These are phyloP conservation scores for Blastocystis sp. DNA, from an alignment of 352 stramenopile genomes.

Conservation along the genomic window DNA sequence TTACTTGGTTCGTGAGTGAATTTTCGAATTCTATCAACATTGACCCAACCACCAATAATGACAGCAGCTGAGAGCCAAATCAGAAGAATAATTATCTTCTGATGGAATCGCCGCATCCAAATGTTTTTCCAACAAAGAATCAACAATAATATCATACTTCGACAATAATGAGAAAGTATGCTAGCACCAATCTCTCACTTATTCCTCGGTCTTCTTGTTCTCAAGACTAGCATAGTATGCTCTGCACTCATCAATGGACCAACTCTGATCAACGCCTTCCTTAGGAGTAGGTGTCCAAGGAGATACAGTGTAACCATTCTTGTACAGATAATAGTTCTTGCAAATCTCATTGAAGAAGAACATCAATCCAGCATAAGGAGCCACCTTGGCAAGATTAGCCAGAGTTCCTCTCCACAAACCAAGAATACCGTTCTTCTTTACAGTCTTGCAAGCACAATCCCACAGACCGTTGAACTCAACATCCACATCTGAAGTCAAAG, in stretches of 20 bases:
- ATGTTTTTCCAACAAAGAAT: too few species aligned
- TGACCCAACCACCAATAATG: too few species aligned
- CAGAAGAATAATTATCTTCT: too few species aligned
- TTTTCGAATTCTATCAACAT: too few species aligned
- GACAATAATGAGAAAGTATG: slow-evolving; percentile 56
- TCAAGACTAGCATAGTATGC: slow-evolving; percentile 7
- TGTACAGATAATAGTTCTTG: slow-evolving; percentile 44
- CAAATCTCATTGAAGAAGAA: slow-evolving; percentile 30
- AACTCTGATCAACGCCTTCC: slow-evolving; percentile 1
- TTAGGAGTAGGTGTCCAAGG: slow-evolving; percentile 23
- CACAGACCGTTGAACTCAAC: slow-evolving; percentile 47
- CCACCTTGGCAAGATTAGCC: slow-evolving; percentile 27
- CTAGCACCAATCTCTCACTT: neutral
- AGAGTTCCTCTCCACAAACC: slow-evolving; percentile 49
- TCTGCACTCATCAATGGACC: slow-evolving; percentile 19
- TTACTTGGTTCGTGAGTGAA: too few species aligned
- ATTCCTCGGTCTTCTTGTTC: slow-evolving; percentile 26
- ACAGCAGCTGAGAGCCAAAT: too few species aligned
- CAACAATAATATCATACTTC: too few species aligned
- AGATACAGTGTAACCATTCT: slow-evolving; percentile 29
- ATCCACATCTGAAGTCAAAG: slow-evolving; percentile 18
- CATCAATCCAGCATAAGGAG: slow-evolving; percentile 6
- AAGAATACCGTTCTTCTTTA: slow-evolving; percentile 34
- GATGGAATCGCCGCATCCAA: too few species aligned
- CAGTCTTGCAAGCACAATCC: slow-evolving; percentile 32